These are phyloP conservation scores for Trichoderma reesei DNA, from an alignment of 495 filamentous ascomycete species.

Conservation along the genomic window DNA sequence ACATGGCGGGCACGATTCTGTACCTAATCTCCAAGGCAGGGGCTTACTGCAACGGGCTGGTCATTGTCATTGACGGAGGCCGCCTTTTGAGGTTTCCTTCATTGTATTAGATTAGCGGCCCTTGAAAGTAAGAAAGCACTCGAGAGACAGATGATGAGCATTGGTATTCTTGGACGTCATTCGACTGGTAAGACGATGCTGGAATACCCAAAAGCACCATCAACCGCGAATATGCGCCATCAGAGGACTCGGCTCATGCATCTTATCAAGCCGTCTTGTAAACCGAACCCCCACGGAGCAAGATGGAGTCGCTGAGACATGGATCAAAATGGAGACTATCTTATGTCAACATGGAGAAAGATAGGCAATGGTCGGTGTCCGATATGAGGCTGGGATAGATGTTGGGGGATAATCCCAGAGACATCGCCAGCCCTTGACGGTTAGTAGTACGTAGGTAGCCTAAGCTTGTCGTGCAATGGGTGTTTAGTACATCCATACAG, in stretches of 20 bases:
- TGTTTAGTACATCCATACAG: background rate
- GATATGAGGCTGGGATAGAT: background rate
- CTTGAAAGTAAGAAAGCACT: background rate
- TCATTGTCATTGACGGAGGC: constrained; percentile 52
- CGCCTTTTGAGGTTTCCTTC: constrained; percentile 43
- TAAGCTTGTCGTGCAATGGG: too few species aligned
- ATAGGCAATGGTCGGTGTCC: background rate
- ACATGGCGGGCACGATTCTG: constrained; percentile 53
- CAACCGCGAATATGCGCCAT: too few species aligned
- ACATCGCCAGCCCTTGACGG: background rate
- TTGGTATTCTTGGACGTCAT: background rate
- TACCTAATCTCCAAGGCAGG: constrained; percentile 55
- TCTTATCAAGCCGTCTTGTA: too few species aligned
- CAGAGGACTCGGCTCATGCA: too few species aligned
- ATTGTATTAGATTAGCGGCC: constrained; percentile 31
- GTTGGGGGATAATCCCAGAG: background rate
- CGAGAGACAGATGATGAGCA: background rate
- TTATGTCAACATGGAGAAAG: background rate
- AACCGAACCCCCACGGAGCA: background rate
- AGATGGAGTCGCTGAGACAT: background rate
- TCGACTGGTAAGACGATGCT: too few species aligned
- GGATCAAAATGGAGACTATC: background rate
- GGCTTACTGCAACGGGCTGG: constrained; percentile 52
- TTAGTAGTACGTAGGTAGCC: background rate
- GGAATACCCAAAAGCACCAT: too few species aligned